Evolutionary conservation across 2,329 filamentous ascomycete genomes (phyloP).

Genomic region (Zymoseptoria passerinii): DNA sequence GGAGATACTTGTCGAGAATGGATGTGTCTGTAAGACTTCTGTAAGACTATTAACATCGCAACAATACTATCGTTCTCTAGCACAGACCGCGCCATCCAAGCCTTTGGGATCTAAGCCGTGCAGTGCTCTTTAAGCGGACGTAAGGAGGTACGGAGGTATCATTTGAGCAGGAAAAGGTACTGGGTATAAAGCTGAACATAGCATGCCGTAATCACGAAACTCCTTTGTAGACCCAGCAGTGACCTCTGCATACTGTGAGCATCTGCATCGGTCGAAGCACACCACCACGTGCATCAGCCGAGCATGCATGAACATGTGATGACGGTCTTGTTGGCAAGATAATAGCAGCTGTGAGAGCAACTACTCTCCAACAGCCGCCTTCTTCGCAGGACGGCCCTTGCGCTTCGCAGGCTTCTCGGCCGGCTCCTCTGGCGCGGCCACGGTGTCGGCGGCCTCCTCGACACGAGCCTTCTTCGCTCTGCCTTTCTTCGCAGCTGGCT

Average conservation of each 20-base stretch:
- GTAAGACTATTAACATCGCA: no score
- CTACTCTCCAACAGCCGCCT: slow-evolving; percentile 14
- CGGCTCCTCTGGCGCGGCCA: slow-evolving; percentile 20
- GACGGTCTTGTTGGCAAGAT: not conserved
- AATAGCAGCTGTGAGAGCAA: not conserved
- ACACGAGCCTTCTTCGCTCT: slow-evolving; percentile 23
- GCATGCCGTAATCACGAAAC: not conserved
- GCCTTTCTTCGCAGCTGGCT: slow-evolving; percentile 16
- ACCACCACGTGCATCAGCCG: not conserved
- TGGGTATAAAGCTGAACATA: not conserved
- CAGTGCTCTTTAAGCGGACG: no score
- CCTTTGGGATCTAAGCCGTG: no score
- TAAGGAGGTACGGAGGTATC: no score
- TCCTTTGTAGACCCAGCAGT: not conserved
- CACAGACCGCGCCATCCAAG: no score
- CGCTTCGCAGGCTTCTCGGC: slow-evolving; percentile 28
- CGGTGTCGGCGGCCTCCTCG: slow-evolving; percentile 13
- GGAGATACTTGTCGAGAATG: no score
- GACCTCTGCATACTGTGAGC: not conserved
- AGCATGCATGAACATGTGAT: not conserved
- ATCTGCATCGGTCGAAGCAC: not conserved
- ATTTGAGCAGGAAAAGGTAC: not conserved
- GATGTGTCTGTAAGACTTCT: no score
- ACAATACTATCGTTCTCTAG: no score
- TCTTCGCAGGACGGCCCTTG: slow-evolving; percentile 24